Conservation (phyloP, 805 yeast species). For the Myxozyma vanderwaltii region DNA sequence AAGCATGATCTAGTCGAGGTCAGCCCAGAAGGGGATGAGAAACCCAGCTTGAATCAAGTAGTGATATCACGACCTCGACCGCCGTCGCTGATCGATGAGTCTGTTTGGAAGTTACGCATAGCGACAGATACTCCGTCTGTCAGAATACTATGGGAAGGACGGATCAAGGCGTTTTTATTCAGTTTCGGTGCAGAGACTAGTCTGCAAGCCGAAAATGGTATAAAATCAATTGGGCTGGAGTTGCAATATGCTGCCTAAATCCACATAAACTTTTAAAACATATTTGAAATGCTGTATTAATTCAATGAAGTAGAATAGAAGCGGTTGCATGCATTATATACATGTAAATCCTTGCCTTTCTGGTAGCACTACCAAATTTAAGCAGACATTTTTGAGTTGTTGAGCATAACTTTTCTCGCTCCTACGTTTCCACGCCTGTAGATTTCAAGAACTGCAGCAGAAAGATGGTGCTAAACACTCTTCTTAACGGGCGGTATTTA, state of each 20-base stretch:
- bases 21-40: neutral
- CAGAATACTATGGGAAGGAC: conserved; percentile 84
- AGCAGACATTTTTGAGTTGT: too few relatives aligned
- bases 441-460: too few relatives aligned
- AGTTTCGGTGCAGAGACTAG: conserved; percentile 69
- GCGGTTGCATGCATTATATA: too few relatives aligned
- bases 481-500: too few relatives aligned
- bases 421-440: too few relatives aligned
- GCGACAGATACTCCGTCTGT: conserved; percentile 56
- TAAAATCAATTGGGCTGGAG: conserved; percentile 59
- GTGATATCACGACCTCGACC: neutral
- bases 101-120: conserved; percentile 24
- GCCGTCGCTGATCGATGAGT: conserved; percentile 8
- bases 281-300: too few relatives aligned
- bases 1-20: neutral
- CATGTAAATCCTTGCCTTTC: too few relatives aligned
- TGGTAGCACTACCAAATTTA: too few relatives aligned
- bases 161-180: conserved; percentile 73
- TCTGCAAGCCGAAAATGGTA: conserved; percentile 49
- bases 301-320: too few relatives aligned
- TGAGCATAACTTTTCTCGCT: too few relatives aligned
- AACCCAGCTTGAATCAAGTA: neutral
- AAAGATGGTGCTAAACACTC: too few relatives aligned
- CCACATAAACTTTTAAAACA: neutral
- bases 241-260: conserved; percentile 60